These are phyloP conservation scores for Amborella trichopoda DNA, from an alignment of 164 flowering plant species.

Conservation along the genomic window DNA sequence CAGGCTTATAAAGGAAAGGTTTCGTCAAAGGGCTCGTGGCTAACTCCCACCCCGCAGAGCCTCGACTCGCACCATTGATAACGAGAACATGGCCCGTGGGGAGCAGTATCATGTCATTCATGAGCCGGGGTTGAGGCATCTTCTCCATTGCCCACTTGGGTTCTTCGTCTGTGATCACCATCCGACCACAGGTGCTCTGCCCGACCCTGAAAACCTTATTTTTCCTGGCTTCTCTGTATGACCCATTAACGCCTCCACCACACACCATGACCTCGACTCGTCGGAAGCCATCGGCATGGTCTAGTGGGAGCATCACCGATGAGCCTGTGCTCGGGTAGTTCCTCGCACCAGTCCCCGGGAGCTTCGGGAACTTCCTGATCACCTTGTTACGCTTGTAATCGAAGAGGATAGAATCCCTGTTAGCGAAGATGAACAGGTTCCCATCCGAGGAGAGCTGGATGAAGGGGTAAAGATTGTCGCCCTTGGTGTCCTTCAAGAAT, in stretches of 20 bases:
- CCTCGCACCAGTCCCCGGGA: slow-evolving; percentile 48
- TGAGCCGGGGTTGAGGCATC: slow-evolving; percentile 54
- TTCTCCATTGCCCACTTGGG: slow-evolving; percentile 55
- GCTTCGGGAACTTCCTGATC: slow-evolving; percentile 42
- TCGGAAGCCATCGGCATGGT: slow-evolving; percentile 23
- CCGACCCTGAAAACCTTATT: slow-evolving; percentile 21
- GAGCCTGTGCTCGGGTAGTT: slow-evolving; percentile 69
- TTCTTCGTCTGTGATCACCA: slow-evolving; percentile 36
- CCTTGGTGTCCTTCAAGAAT: slow-evolving; percentile 32
- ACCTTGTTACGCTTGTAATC: slow-evolving; percentile 27
- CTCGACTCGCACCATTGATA: slow-evolving; percentile 51
- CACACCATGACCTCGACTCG: slow-evolving; percentile 66
- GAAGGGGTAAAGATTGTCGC: slow-evolving; percentile 56
- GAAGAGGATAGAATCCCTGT: slow-evolving; percentile 49
- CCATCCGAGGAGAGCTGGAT: slow-evolving; percentile 65
- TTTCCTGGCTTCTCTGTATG: slow-evolving; percentile 29
- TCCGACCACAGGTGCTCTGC: slow-evolving; percentile 44
- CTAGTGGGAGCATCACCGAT: slow-evolving; percentile 58
- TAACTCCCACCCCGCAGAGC: slow-evolving; percentile 41
- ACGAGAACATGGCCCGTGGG: slow-evolving; percentile 49
- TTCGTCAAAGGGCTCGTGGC: slow-evolving; percentile 29
- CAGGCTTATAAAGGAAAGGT: slow-evolving; percentile 51
- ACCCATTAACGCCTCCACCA: slow-evolving; percentile 48
- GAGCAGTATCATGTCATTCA: slow-evolving; percentile 52
- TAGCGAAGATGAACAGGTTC: slow-evolving; percentile 61